phyloP scores from a whole-genome alignment of 805 yeast genomes.

The Ogataea pignaliae region DNA sequence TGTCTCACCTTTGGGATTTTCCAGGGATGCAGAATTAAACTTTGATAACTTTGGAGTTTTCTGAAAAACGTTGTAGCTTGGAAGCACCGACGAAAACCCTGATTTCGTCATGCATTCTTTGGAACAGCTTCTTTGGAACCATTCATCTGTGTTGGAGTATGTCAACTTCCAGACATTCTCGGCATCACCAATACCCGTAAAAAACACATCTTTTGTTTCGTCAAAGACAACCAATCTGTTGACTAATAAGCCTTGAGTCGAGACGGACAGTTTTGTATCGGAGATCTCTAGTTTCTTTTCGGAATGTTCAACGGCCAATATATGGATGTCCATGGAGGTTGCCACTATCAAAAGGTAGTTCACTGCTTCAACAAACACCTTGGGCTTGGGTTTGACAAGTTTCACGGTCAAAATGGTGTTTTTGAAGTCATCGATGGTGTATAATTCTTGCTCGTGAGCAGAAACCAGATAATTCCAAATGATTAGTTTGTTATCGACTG shows the following conservation, averaged over 20 bases:
- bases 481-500: conserved; percentile 72
- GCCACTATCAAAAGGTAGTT: conserved; percentile 69
- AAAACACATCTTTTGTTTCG: conserved; percentile 72
- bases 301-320: conserved; percentile 63
- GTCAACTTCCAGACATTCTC: conserved; percentile 81
- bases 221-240: conserved; percentile 56
- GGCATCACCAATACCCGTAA: conserved; percentile 77
- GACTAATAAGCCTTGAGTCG: conserved; percentile 73
- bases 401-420: conserved; percentile 74
- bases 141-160: conserved; percentile 77
- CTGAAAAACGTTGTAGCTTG: conserved; percentile 27
- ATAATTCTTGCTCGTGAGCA: conserved; percentile 54
- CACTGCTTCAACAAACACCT: conserved; percentile 75
- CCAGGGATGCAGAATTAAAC: conserved; percentile 18
- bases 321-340: conserved; percentile 73
- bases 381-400: conserved; percentile 75
- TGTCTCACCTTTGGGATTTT: conserved; percentile 42
- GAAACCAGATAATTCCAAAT: conserved; percentile 68
- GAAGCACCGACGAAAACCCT: conserved; percentile 49
- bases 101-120: conserved; percentile 79
- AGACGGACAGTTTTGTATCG: conserved; percentile 78
- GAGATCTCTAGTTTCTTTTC: conserved; percentile 58
- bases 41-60: conserved; percentile 28
- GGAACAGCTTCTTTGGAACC: conserved; percentile 80
- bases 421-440: conserved; percentile 75